These are phyloP conservation scores for Coriolopsis trogii DNA, from an alignment of 1,284 basidiomycete genomes.

Conservation along the genomic window DNA sequence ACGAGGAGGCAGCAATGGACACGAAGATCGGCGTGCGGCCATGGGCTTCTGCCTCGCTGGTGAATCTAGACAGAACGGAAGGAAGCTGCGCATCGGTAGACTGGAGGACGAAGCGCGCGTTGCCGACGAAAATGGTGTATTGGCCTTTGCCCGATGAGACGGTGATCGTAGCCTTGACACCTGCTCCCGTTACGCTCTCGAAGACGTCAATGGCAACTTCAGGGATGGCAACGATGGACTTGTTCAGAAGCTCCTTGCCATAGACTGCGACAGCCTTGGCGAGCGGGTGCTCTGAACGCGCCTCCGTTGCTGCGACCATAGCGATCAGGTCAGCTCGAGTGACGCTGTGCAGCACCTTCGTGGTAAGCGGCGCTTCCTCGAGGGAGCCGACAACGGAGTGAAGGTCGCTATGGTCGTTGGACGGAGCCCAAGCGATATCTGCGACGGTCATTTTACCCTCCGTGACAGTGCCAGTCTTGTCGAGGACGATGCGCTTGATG, in stretches of 20 bases:
- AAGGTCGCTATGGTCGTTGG: constrained; percentile 44
- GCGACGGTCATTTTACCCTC: constrained; percentile 81
- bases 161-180: constrained; percentile 73
- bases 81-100: constrained; percentile 57
- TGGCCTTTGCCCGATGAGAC: constrained; percentile 43
- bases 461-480: constrained; percentile 99
- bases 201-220: constrained; percentile 64
- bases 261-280: constrained; percentile 89
- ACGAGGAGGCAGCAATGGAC: constrained; percentile 53
- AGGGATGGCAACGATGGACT: constrained; percentile 39
- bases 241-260: constrained; percentile 69
- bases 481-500: constrained; percentile 84
- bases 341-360: constrained; percentile 60
- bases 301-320: constrained; percentile 87
- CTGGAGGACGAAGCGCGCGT: constrained; percentile 67
- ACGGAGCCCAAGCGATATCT: constrained; percentile 76
- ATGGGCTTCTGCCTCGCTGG: constrained; percentile 62
- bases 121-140: constrained; percentile 75
- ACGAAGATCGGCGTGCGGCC: constrained; percentile 89
- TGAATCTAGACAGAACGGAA: constrained; percentile 61
- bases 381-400: constrained; percentile 33
- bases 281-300: constrained; percentile 93
- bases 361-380: constrained; percentile 46
- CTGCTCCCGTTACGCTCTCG: constrained; percentile 88
- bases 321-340: constrained; percentile 74